Conservation (phyloP, 495 filamentous ascomycete species). For the Schizothecium vesticola region DNA sequence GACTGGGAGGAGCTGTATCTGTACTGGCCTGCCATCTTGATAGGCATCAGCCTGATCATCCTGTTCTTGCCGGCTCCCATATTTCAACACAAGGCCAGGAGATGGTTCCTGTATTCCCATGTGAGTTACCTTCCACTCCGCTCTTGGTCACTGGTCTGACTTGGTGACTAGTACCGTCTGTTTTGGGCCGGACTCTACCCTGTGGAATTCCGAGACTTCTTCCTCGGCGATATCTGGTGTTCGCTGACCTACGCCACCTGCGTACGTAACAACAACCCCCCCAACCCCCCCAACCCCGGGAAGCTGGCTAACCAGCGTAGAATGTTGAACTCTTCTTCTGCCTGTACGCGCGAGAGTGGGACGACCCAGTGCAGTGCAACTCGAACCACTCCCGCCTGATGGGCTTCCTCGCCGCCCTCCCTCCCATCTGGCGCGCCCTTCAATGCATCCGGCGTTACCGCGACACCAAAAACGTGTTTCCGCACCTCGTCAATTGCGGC, state of each 20-base stretch:
- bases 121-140: constrained; percentile 43
- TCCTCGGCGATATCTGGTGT: constrained; percentile 95
- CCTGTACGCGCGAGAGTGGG: constrained; percentile 74
- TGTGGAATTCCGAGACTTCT: constrained; percentile 96
- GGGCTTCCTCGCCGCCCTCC: constrained; percentile 80
- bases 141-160: background rate
- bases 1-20: constrained; percentile 61
- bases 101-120: constrained; percentile 80
- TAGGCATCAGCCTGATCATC: constrained; percentile 57
- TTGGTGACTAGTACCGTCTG: constrained; percentile 66
- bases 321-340: constrained; percentile 95
- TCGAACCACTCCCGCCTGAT: constrained; percentile 76
- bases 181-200: constrained; percentile 80
- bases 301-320: constrained; percentile 29
- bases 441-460: constrained; percentile 88
- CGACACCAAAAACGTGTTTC: constrained; percentile 82
- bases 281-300: too few species aligned
- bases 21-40: constrained; percentile 83
- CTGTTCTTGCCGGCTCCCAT: constrained; percentile 70
- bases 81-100: constrained; percentile 69
- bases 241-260: constrained; percentile 85
- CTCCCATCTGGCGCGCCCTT: constrained; percentile 79
- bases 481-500: constrained; percentile 84
- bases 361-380: constrained; percentile 68
- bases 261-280: constrained; percentile 59